phyloP scores from a whole-genome alignment of 2,329 filamentous ascomycete species.

The Aureobasidium melanogenum region DNA sequence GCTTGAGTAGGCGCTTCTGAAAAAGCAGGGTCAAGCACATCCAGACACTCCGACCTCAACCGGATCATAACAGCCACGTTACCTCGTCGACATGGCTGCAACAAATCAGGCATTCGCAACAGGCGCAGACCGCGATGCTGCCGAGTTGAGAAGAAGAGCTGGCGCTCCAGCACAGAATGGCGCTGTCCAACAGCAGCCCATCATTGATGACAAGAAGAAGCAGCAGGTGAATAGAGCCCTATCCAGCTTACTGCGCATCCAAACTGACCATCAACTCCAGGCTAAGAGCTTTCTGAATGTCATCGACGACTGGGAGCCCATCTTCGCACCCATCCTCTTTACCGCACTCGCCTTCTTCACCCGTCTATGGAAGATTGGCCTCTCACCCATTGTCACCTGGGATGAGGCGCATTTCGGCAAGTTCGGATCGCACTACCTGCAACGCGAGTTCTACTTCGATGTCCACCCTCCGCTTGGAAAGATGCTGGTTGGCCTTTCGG shows the following conservation, averaged over 20 bases:
- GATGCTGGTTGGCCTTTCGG: conserved; percentile 94
- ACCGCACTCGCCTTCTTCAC: conserved; percentile 57
- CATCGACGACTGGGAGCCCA: conserved; percentile 54
- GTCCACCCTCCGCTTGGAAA: conserved; percentile 94
- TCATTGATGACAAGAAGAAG: conserved; percentile 10
- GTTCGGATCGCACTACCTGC: conserved; percentile 97
- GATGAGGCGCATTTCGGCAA: conserved; percentile 84
- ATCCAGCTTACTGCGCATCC: background rate
- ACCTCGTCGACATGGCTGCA: conserved; percentile 1
- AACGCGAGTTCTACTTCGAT: conserved; percentile 99
- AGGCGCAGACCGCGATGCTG: conserved; percentile 5
- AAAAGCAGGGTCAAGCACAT: background rate
- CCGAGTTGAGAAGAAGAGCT: conserved; percentile 2
- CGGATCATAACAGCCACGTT: background rate
- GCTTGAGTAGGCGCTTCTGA: conserved; percentile 7
- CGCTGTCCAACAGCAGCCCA: conserved; percentile 7
- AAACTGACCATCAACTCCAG: conserved; percentile 16
- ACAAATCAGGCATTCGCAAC: conserved; percentile 7
- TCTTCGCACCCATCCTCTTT: conserved; percentile 56
- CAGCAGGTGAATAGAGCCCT: background rate
- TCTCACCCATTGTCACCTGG: conserved; percentile 66
- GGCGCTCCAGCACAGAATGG: conserved; percentile 3
- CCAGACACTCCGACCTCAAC: background rate
- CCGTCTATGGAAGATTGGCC: conserved; percentile 58
- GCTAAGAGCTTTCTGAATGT: conserved; percentile 50